Percentiles rank a stretch among this genome's conserved stretches.
Evolutionary conservation across 352 stramenopile species (phyloP).

Genomic region (Pythium phragmiticola): DNA sequence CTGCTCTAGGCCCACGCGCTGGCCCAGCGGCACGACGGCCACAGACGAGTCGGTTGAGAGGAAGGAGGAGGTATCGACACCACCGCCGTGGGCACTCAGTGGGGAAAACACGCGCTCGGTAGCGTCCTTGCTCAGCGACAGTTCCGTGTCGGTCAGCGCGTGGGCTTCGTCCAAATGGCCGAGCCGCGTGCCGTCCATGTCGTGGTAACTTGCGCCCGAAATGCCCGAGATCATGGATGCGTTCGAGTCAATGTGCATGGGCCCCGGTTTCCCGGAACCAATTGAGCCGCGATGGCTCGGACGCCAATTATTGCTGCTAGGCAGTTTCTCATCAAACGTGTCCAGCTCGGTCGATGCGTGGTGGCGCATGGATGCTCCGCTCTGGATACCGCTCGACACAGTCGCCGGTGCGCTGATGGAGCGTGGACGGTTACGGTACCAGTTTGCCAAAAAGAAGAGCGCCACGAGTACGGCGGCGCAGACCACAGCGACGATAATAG

Average conservation of each 20-base stretch:
- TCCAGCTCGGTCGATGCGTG: constrained; percentile 37
- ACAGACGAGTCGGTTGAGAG: constrained; percentile 16
- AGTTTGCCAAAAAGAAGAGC: constrained; percentile 45
- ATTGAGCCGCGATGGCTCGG: constrained; percentile 10
- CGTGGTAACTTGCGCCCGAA: constrained; percentile 46
- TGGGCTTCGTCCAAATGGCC: constrained; percentile 26
- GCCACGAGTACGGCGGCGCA: constrained; percentile 33
- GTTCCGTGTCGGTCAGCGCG: constrained; percentile 43
- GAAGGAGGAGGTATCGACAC: constrained; percentile 3
- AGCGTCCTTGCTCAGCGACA: constrained; percentile 30
- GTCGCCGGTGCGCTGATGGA: constrained; percentile 31
- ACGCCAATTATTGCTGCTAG: constrained; percentile 4
- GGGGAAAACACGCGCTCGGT: constrained; percentile 36
- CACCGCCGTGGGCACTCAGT: constrained; percentile 23
- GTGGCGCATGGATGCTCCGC: neutral
- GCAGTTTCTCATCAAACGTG: constrained; percentile 27
- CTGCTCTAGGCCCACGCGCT: neutral
- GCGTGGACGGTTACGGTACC: constrained; percentile 45
- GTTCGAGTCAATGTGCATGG: constrained; percentile 34
- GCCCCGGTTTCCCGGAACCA: neutral
- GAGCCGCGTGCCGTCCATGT: constrained; percentile 28
- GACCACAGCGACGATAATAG: constrained; percentile 35
- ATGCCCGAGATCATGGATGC: constrained; percentile 45
- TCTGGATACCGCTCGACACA: constrained; percentile 4
- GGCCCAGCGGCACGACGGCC: constrained; percentile 11